These are phyloP conservation scores for Cryphonectria carpinicola DNA, from an alignment of 2,329 filamentous ascomycete genomes.

Conservation along the genomic window DNA sequence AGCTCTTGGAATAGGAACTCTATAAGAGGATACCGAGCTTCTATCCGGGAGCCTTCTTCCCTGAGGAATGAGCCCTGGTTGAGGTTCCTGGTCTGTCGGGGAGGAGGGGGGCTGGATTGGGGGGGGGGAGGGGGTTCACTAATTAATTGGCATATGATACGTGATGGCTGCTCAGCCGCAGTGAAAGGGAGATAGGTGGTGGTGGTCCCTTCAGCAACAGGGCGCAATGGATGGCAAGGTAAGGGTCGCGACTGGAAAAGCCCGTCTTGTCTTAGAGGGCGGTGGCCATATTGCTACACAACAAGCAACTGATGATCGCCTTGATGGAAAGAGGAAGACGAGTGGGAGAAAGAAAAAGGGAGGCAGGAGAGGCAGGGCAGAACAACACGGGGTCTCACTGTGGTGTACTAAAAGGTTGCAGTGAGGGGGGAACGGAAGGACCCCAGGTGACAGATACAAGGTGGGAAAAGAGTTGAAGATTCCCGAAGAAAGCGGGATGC, in stretches of 20 bases:
- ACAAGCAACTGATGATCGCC: neutral
- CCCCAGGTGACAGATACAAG: neutral
- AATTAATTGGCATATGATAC: neutral
- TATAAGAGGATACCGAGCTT: neutral
- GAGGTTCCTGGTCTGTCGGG: neutral
- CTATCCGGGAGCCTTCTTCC: neutral
- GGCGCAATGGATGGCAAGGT: neutral
- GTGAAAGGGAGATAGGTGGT: neutral
- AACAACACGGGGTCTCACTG: neutral
- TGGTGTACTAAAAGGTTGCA: neutral
- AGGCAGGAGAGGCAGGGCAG: neutral
- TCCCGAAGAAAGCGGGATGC: neutral
- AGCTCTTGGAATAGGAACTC: neutral
- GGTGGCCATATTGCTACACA: neutral
- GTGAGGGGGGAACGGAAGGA: neutral
- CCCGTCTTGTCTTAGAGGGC: neutral
- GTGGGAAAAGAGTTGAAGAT: neutral
- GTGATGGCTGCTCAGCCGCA: neutral
- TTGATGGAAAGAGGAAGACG: neutral
- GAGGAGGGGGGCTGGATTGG: neutral
- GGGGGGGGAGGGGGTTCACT: neutral
- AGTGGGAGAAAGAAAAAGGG: neutral
- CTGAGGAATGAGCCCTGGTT: neutral
- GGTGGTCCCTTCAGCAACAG: neutral
- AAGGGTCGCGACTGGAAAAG: neutral